These are phyloP conservation scores for Liriodendron chinense DNA, from an alignment of 164 flowering plant species.

Conservation along the genomic window DNA sequence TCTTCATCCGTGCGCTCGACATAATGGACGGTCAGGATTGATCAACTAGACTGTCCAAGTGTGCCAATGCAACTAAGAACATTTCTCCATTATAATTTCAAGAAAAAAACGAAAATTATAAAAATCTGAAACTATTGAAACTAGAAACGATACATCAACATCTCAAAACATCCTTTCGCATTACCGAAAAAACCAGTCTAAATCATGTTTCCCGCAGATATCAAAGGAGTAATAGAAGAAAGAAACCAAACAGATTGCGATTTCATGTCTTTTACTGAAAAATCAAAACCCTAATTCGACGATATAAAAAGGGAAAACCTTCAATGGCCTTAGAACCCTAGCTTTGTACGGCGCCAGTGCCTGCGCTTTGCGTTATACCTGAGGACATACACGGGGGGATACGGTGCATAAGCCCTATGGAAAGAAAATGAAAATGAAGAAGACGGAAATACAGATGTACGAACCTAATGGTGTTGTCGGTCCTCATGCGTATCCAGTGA, in stretches of 20 bases:
- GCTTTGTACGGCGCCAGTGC: conserved; percentile 76
- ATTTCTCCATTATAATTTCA: no score
- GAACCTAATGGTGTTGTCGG: conserved; percentile 59
- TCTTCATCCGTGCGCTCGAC: no score
- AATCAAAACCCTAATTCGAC: not conserved
- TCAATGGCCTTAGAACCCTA: conserved; percentile 45
- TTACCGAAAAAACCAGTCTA: no score
- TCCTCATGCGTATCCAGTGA: conserved; percentile 55
- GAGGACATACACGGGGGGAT: not conserved
- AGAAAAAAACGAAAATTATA: no score
- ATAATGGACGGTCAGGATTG: no score
- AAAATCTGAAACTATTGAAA: no score
- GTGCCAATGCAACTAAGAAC: no score
- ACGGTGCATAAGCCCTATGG: not conserved
- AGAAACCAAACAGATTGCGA: not conserved
- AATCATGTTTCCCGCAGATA: no score
- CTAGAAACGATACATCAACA: no score
- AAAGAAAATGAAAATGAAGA: not conserved
- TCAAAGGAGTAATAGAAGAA: not conserved
- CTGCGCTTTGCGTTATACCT: conserved; percentile 75
- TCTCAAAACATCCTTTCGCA: no score
- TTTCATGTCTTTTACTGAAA: not conserved
- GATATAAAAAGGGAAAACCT: not conserved
- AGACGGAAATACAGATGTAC: not conserved
- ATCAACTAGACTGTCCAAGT: no score